phyloP scores from a whole-genome alignment of 805 yeast genomes.

The Wickerhamomyces sydowiorum region DNA sequence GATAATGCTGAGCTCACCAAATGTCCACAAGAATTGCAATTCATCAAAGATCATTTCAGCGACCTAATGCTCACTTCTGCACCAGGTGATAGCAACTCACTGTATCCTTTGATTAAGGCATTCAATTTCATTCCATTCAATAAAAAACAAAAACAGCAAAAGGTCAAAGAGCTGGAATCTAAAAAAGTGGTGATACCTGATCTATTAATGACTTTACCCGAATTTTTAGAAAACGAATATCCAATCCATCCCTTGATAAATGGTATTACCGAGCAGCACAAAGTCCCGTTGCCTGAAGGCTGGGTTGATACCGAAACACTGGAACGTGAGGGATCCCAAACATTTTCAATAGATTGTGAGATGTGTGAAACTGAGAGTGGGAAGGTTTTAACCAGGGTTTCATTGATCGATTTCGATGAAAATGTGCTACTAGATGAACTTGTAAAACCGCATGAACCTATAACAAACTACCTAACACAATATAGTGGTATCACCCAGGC shows the following conservation, averaged over 20 bases:
- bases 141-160: slow-evolving; percentile 45
- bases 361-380: slow-evolving; percentile 70
- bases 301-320: slow-evolving; percentile 53
- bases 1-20: slow-evolving; percentile 6
- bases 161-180: slow-evolving; percentile 23
- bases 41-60: slow-evolving; percentile 35
- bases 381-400: slow-evolving; percentile 68
- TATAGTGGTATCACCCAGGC: slow-evolving; percentile 87
- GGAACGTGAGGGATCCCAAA: slow-evolving; percentile 53
- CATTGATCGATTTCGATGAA: slow-evolving; percentile 60
- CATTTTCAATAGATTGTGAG: slow-evolving; percentile 89
- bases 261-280: slow-evolving; percentile 8
- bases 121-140: slow-evolving; percentile 53
- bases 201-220: slow-evolving; percentile 43
- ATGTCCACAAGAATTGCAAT: slow-evolving; percentile 6
- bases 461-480: slow-evolving; percentile 74
- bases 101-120: slow-evolving; percentile 49
- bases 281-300: slow-evolving; percentile 18
- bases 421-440: slow-evolving; percentile 61
- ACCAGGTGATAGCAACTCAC: slow-evolving; percentile 61
- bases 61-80: slow-evolving; percentile 43
- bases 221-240: slow-evolving; percentile 43
- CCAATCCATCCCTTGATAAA: slow-evolving; percentile 50
- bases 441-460: slow-evolving; percentile 72
- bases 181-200: slow-evolving; percentile 42